Percentiles rank a stretch among this genome's conserved stretches.
These are phyloP conservation scores for Didymella arachidicola DNA, from an alignment of 2,329 filamentous ascomycete genomes.

Conservation along the genomic window DNA sequence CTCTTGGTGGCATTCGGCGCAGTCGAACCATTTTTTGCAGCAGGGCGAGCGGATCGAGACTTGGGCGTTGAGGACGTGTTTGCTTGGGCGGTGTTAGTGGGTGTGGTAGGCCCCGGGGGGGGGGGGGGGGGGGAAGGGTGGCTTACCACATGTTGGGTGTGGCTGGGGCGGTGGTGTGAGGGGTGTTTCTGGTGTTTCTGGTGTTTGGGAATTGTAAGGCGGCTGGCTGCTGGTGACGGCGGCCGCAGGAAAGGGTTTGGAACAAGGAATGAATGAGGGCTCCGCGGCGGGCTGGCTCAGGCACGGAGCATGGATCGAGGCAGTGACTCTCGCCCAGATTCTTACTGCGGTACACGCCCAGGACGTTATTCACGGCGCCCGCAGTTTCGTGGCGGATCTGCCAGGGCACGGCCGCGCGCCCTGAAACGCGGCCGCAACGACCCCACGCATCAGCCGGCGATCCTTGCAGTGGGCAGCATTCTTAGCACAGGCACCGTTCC, in stretches of 20 bases:
- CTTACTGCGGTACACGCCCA: not conserved
- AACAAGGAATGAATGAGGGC: too few relatives aligned
- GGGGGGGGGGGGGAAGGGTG: conserved; percentile 21
- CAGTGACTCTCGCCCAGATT: not conserved
- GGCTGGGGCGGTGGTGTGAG: not conserved
- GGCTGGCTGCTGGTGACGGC: not conserved
- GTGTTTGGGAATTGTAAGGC: not conserved
- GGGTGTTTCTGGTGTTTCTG: not conserved
- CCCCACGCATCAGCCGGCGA: conserved; percentile 34
- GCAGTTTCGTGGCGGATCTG: not conserved
- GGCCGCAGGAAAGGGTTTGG: not conserved
- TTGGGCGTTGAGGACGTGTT: conserved; percentile 98
- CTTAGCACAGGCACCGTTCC: conserved; percentile 34
- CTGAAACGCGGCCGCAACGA: conserved; percentile 37
- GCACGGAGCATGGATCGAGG: not conserved
- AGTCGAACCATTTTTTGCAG: conserved; percentile 99
- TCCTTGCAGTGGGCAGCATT: conserved; percentile 38
- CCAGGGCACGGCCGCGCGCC: conserved; percentile 9
- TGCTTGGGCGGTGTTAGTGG: conserved; percentile 66
- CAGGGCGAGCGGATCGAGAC: conserved; percentile 95
- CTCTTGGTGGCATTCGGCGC: conserved; percentile 91
- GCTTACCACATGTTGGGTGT: conserved; percentile 37
- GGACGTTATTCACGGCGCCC: not conserved
- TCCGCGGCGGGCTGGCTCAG: not conserved
- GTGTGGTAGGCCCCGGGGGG: too few relatives aligned